Conservation (phyloP, 768 basidiomycete genomes). For the Wakefieldia striispora region DNA sequence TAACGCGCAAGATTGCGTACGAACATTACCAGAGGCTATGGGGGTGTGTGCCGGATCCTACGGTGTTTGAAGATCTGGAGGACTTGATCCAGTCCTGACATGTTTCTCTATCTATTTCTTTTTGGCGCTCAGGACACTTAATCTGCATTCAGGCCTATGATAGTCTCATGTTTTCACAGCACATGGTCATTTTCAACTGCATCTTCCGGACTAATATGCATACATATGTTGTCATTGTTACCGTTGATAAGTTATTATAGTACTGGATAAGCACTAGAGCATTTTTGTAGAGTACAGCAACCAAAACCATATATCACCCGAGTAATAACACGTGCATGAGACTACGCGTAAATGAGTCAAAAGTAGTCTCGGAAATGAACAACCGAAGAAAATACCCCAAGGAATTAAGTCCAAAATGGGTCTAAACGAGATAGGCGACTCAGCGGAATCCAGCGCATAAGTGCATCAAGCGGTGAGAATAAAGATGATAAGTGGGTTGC, state of each 20-base stretch:
- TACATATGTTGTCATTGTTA: neutral
- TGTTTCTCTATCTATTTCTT: neutral
- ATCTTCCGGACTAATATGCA: neutral
- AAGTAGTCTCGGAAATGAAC: neutral
- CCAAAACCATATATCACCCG: neutral
- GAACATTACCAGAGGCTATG: slow-evolving; percentile 26
- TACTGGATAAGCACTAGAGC: neutral
- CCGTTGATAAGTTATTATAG: neutral
- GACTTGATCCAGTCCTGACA: slow-evolving; percentile 4
- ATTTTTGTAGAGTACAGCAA: slow-evolving; percentile 6
- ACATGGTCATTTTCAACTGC: neutral
- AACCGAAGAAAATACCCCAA: neutral
- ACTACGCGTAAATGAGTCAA: neutral
- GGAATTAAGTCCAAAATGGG: neutral
- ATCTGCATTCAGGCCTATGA: neutral
- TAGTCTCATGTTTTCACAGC: neutral
- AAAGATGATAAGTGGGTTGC: too few species aligned
- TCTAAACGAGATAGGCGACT: neutral
- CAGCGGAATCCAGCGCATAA: slow-evolving; percentile 4
- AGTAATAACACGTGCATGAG: neutral
- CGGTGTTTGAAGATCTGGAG: slow-evolving; percentile 3
- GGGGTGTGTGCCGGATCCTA: slow-evolving; percentile 17
- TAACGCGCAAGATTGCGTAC: slow-evolving; percentile 10
- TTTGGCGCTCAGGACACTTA: neutral
- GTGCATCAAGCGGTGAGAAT: too few species aligned